These are phyloP conservation scores for Oryza glumipatula DNA, from an alignment of 176 grass and related monocot genomes.

Conservation along the genomic window DNA sequence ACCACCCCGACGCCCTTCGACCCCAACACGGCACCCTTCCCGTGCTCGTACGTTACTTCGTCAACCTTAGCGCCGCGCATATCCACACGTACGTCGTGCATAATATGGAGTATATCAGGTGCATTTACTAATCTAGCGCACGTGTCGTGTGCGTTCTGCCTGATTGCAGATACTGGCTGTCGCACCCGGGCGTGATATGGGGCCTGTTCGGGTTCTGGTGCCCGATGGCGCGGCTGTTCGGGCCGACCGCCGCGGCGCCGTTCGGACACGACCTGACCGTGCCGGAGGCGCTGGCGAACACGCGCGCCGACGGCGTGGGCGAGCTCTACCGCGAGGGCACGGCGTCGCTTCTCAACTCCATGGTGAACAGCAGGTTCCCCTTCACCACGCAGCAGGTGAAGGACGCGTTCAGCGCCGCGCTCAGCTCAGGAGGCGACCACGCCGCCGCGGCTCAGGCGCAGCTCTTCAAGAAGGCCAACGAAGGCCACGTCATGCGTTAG, in stretches of 20 bases:
- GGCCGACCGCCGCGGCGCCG: conserved; percentile 45
- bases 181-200: conserved; percentile 66
- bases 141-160: neutral
- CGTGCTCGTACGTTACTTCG: conserved; percentile 55
- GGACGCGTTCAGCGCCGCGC: conserved; percentile 58
- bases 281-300: conserved; percentile 70
- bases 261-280: conserved; percentile 74
- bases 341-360: conserved; percentile 82
- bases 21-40: conserved; percentile 68
- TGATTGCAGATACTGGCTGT: conserved; percentile 69
- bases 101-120: neutral
- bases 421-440: conserved; percentile 45
- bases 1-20: conserved; percentile 66
- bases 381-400: conserved; percentile 71
- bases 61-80: neutral
- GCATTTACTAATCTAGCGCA: neutral
- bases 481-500: conserved; percentile 47
- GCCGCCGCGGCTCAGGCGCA: conserved; percentile 59
- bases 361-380: conserved; percentile 60
- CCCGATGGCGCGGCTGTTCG: conserved; percentile 58
- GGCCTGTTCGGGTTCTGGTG: conserved; percentile 73
- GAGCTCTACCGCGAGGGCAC: conserved; percentile 82
- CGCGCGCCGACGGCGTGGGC: conserved; percentile 64
- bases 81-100: too few relatives aligned
- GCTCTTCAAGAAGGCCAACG: conserved; percentile 78